These are phyloP conservation scores for Choiromyces venosus DNA, from an alignment of 495 filamentous ascomycete genomes.

Conservation along the genomic window DNA sequence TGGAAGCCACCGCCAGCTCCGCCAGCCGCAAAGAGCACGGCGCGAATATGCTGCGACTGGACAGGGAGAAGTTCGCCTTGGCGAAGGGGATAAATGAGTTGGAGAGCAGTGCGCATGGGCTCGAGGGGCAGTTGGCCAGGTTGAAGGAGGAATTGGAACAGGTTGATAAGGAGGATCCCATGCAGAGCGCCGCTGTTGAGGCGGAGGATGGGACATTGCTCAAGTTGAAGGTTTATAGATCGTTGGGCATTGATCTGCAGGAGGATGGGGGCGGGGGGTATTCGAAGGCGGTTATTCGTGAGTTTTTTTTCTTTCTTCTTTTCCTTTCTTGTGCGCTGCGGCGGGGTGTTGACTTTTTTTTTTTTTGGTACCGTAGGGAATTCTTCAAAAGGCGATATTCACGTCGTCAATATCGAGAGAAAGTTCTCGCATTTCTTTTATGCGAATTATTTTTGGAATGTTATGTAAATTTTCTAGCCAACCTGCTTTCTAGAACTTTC, in stretches of 20 bases:
- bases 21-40: constrained; percentile 38
- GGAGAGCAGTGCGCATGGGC: constrained; percentile 84
- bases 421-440: constrained; percentile 91
- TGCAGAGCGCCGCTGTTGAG: constrained; percentile 55
- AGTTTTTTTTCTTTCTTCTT: neutral
- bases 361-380: constrained; percentile 56
- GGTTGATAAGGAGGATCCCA: constrained; percentile 66
- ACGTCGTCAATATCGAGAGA: constrained; percentile 88
- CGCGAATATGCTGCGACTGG: constrained; percentile 41
- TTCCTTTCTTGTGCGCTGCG: neutral
- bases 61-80: constrained; percentile 73
- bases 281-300: constrained; percentile 69
- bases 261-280: constrained; percentile 73
- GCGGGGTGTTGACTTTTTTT: neutral
- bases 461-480: constrained; percentile 15
- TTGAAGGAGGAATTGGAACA: constrained; percentile 70
- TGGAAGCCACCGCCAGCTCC: constrained; percentile 34
- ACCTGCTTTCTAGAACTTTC: neutral
- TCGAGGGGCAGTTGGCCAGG: constrained; percentile 74
- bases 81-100: constrained; percentile 82
- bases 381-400: constrained; percentile 79
- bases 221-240: constrained; percentile 84
- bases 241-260: constrained; percentile 83
- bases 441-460: constrained; percentile 89
- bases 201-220: constrained; percentile 57